Evolutionary conservation across 2,329 filamentous ascomycete genomes (phyloP).

Genomic region (Diaporthe velutina): DNA sequence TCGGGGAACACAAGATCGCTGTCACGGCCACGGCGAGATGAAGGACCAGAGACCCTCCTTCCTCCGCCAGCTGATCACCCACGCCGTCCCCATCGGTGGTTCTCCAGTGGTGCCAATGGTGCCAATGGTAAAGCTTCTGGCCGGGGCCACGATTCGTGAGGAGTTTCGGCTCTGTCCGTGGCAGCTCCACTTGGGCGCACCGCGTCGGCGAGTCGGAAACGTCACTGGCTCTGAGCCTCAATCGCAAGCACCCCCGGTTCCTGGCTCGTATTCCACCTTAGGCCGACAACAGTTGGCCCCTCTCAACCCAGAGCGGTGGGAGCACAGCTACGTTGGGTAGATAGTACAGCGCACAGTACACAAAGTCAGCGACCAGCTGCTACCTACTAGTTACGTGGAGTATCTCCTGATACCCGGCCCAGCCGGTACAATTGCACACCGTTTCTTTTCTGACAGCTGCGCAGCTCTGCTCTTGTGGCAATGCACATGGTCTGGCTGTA

Average conservation of each 20-base stretch:
- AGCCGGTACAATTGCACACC: background rate
- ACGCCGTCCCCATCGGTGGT: background rate
- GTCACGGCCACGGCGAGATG: slow-evolving; percentile 26
- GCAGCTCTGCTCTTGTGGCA: background rate
- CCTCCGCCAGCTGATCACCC: background rate
- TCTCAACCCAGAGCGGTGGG: slow-evolving; percentile 23
- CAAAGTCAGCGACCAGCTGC: background rate
- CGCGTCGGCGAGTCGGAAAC: slow-evolving; percentile 16
- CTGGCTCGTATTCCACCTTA: slow-evolving; percentile 11
- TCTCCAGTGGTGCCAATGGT: background rate
- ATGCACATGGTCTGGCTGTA: background rate
- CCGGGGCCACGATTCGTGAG: slow-evolving; percentile 16
- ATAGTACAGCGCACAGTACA: background rate
- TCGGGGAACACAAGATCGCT: background rate
- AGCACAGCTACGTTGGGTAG: background rate
- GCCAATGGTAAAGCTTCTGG: slow-evolving; percentile 7
- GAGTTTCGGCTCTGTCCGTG: slow-evolving; percentile 31
- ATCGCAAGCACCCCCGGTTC: slow-evolving; percentile 19
- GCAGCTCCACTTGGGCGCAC: slow-evolving; percentile 24
- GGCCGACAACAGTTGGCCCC: background rate
- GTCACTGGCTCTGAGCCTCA: slow-evolving; percentile 27
- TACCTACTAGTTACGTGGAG: background rate
- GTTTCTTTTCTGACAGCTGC: background rate
- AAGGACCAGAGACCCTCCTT: slow-evolving; percentile 9
- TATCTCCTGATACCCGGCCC: background rate